Conservation (phyloP, 2,329 filamentous ascomycete genomes). For the Plectosphaerella cucumerina region DNA sequence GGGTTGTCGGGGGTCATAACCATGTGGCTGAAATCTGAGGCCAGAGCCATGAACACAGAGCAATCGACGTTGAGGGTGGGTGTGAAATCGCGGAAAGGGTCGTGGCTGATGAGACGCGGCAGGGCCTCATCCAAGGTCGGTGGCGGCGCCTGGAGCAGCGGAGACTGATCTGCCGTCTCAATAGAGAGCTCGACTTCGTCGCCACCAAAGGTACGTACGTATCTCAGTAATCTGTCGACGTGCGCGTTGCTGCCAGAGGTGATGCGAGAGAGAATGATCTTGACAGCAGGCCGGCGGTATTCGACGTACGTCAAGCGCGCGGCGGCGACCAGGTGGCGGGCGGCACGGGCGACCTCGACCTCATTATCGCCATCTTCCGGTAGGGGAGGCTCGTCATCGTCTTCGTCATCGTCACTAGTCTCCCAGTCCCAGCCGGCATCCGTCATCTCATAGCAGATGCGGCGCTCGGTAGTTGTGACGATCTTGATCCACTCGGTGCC, state of each 20-base stretch:
- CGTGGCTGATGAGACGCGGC: conserved; percentile 20
- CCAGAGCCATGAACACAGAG: conserved; percentile 34
- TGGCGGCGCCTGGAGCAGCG: conserved; percentile 16
- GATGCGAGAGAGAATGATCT: conserved; percentile 29
- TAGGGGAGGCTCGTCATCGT: conserved; percentile 28
- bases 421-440: conserved; percentile 39
- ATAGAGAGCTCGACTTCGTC: conserved; percentile 26
- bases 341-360: conserved; percentile 20
- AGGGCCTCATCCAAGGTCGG: conserved; percentile 22
- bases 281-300: conserved; percentile 29
- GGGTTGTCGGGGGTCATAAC: conserved; percentile 18
- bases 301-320: conserved; percentile 29
- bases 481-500: conserved; percentile 13
- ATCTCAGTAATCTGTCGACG: conserved; percentile 25
- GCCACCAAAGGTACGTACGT: conserved; percentile 20
- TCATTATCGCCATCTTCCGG: conserved; percentile 10
- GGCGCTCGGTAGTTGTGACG: conserved; percentile 11
- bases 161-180: conserved; percentile 17
- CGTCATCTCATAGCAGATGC: conserved; percentile 33
- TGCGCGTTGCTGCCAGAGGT: conserved; percentile 19
- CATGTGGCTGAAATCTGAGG: conserved; percentile 34
- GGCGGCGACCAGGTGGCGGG: conserved; percentile 28
- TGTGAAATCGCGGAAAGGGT: conserved; percentile 27
- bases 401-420: conserved; percentile 24
- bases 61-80: conserved; percentile 34